Conservation (phyloP, 1,284 basidiomycete genomes). For the Schizophyllum commune region DNA sequence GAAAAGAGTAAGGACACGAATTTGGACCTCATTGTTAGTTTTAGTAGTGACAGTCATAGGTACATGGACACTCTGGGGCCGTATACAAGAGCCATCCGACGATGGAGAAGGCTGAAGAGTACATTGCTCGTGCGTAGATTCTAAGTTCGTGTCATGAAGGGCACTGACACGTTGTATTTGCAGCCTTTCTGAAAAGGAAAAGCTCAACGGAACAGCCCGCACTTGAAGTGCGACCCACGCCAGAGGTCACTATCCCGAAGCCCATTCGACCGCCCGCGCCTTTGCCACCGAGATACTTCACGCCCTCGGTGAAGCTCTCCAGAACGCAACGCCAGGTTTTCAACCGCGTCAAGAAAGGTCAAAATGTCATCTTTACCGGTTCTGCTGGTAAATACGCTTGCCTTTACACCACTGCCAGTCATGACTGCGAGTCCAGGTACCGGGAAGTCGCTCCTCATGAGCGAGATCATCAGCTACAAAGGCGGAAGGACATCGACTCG, state of each 20-base stretch:
- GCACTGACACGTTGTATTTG: conserved; percentile 8
- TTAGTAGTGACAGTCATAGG: conserved; percentile 17
- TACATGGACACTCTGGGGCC: conserved; percentile 38
- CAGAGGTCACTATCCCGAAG: background rate
- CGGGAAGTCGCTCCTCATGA: conserved; percentile 83
- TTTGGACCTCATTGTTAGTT: background rate
- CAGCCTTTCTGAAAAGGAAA: background rate
- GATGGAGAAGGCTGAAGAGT: conserved; percentile 33
- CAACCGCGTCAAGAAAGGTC: conserved; percentile 22
- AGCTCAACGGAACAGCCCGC: too few relatives aligned
- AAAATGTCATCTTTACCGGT: conserved; percentile 70
- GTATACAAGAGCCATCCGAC: conserved; percentile 42
- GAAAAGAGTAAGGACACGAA: conserved; percentile 25
- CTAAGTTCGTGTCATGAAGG: background rate
- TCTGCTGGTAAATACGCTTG: conserved; percentile 71
- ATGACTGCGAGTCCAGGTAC: too few relatives aligned
- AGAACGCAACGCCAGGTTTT: conserved; percentile 29
- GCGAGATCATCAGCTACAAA: conserved; percentile 71
- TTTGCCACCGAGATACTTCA: conserved; percentile 1
- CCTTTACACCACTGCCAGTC: conserved; percentile 83
- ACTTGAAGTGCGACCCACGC: background rate
- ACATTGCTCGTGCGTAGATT: conserved; percentile 23
- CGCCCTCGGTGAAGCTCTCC: conserved; percentile 21
- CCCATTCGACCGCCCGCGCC: background rate
- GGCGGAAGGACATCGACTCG: conserved; percentile 44